Evolutionary conservation across 306 rosid genomes (phyloP).

Genomic region (Inga oerstediana): DNA sequence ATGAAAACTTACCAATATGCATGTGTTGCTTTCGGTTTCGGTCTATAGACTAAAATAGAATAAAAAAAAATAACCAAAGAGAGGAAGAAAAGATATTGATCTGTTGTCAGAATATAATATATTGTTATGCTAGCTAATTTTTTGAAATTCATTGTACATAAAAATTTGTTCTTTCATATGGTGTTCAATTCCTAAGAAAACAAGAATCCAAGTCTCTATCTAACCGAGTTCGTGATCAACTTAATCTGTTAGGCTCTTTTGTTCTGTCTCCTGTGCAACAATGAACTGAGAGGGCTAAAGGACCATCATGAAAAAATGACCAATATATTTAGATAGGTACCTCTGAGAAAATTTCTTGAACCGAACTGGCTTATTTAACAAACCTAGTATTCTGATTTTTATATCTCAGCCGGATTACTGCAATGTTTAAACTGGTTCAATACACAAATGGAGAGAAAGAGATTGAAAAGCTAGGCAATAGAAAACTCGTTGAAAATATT

Average conservation of each 20-base stretch:
- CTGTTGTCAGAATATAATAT: background rate
- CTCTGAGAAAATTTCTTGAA: background rate
- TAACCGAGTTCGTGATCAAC: background rate
- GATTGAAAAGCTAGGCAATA: slow-evolving; percentile 40
- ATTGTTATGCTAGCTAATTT: too few species aligned
- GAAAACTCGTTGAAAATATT: slow-evolving; percentile 35
- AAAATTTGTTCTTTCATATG: background rate
- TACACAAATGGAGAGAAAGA: slow-evolving; percentile 36
- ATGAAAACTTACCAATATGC: background rate
- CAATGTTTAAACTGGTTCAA: slow-evolving; percentile 33
- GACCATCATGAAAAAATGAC: background rate
- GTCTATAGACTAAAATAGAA: background rate
- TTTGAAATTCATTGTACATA: background rate
- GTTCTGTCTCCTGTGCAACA: background rate
- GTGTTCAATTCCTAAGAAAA: background rate
- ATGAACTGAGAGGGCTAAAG: background rate
- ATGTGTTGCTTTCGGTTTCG: background rate
- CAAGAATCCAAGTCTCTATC: background rate
- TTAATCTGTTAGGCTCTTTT: background rate
- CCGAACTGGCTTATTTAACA: background rate
- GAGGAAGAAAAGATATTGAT: background rate
- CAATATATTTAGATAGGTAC: background rate
- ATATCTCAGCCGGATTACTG: slow-evolving; percentile 3
- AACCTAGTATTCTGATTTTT: slow-evolving; percentile 24
- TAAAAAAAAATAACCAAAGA: background rate